Conservation (phyloP, 2,329 filamentous ascomycete species). For the Lachnellula cervina region DNA sequence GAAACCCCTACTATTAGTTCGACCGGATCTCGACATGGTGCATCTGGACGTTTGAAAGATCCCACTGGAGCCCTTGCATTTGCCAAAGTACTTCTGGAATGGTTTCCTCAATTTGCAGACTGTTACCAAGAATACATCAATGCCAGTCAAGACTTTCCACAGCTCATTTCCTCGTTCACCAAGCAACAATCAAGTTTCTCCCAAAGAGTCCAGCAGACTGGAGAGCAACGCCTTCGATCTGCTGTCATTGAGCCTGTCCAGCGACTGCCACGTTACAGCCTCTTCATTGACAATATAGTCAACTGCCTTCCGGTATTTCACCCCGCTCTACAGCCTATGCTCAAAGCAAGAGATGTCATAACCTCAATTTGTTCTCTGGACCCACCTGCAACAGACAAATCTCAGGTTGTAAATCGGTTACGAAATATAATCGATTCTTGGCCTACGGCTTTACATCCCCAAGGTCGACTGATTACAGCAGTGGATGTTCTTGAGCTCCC, state of each 20-base stretch:
- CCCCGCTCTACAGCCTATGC: conserved; percentile 73
- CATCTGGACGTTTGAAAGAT: conserved; percentile 53
- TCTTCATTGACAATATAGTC: conserved; percentile 94
- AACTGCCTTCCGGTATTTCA: conserved; percentile 80
- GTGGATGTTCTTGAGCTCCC: conserved; percentile 74
- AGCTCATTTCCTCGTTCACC: conserved; percentile 72
- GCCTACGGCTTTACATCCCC: conserved; percentile 66
- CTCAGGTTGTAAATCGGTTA: conserved; percentile 67
- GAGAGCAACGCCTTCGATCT: conserved; percentile 86
- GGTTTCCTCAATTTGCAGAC: conserved; percentile 88
- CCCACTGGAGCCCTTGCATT: conserved; percentile 73
- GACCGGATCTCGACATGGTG: conserved; percentile 42
- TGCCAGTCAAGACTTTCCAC: conserved; percentile 81
- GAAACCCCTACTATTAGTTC: conserved; percentile 50
- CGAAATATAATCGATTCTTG: conserved; percentile 73
- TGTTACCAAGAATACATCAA: conserved; percentile 93
- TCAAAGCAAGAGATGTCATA: conserved; percentile 88
- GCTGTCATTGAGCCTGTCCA: conserved; percentile 95
- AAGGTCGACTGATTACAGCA: conserved; percentile 74
- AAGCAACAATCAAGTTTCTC: conserved; percentile 80
- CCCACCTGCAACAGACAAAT: conserved; percentile 63
- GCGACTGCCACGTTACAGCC: conserved; percentile 84
- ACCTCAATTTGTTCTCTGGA: conserved; percentile 96
- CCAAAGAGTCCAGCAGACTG: conserved; percentile 72
- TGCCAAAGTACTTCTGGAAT: conserved; percentile 77